Conservation (phyloP, 225 moss, liverwort and hornwort species). For the Sphagnum tenellum region DNA sequence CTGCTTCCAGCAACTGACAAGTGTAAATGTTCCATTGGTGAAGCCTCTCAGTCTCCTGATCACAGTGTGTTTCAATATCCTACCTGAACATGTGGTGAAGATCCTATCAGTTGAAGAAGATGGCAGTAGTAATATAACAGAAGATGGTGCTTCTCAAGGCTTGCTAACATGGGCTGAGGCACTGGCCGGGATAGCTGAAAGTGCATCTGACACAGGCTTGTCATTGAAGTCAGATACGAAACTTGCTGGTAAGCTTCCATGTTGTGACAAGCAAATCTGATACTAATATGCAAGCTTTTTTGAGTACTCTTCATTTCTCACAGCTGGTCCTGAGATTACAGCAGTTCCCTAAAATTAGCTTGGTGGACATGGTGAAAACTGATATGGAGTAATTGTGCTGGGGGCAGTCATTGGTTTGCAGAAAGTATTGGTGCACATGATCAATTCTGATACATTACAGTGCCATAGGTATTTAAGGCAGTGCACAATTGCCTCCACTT, state of each 20-base stretch:
- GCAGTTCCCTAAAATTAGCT: neutral
- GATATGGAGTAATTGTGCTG: constrained; percentile 8
- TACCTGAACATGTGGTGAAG: constrained; percentile 49
- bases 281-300: neutral
- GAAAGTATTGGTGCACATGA: constrained; percentile 45
- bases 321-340: neutral
- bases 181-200: constrained; percentile 58
- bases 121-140: constrained; percentile 21
- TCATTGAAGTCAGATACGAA: constrained; percentile 69
- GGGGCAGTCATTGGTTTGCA: constrained; percentile 59
- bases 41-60: constrained; percentile 72
- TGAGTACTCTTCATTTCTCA: neutral
- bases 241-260: constrained; percentile 43
- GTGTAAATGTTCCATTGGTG: constrained; percentile 53
- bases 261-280: neutral
- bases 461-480: constrained; percentile 34
- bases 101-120: constrained; percentile 35
- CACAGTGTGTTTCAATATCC: constrained; percentile 56
- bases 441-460: constrained; percentile 40
- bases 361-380: no score
- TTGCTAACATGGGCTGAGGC: constrained; percentile 57
- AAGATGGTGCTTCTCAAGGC: constrained; percentile 20
- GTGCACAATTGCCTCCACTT: constrained; percentile 63
- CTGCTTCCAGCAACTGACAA: constrained; percentile 50
- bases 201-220: constrained; percentile 73